Evolutionary conservation across 2,329 filamentous ascomycete genomes (phyloP), one percentile per base, ranked within the genome.

Genomic region (Aspergillus calidoustus): DNA sequence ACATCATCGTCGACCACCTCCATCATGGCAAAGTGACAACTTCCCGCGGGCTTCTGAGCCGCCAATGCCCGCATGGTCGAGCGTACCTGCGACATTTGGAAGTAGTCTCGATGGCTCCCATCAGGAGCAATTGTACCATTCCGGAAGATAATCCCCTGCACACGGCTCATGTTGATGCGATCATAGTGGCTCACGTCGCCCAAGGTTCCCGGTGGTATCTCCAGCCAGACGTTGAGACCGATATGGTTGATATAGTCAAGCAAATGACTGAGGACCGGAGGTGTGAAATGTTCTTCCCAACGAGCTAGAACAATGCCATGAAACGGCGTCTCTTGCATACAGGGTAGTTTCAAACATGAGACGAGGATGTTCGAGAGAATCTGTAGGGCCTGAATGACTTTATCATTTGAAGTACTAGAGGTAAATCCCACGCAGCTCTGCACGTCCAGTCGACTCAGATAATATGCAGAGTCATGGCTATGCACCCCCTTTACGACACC

Each of bases 151-250:
- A 74, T 56, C 6, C 74, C 74, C 3, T 60, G 62, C 44, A 75
- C 68, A 22, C 70, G 65, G 17, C 73, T 63, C 17, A 68, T 63
- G 9, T 63, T 62, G 48, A 66, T 62, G 22, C 41, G 51, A 28
- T 53, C 41, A 13, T 52, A 47, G 52, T 76, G 68, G 2, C 63
- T 48, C 44, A 59, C 62, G 22, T 48, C 28, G 7, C 76, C 65
- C 30, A 71, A 78, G 3, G 19, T 19, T 1, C 19, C 66, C 59
- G 0, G 76, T 2, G 69, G 63, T 28, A 72, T 64, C 62, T 79
- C 76, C 9, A 79, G 69, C 63, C 74, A 79, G 7, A 79, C 70
- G 4, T 70, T 69, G 19, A 79, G 67, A 15, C 75, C 74, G 8
- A 77, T 64, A n/a, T 63, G 54, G 30, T 69, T 68, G 50, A 74